phyloP scores from a whole-genome alignment of 768 basidiomycete species.

The Auricularia cornea region DNA sequence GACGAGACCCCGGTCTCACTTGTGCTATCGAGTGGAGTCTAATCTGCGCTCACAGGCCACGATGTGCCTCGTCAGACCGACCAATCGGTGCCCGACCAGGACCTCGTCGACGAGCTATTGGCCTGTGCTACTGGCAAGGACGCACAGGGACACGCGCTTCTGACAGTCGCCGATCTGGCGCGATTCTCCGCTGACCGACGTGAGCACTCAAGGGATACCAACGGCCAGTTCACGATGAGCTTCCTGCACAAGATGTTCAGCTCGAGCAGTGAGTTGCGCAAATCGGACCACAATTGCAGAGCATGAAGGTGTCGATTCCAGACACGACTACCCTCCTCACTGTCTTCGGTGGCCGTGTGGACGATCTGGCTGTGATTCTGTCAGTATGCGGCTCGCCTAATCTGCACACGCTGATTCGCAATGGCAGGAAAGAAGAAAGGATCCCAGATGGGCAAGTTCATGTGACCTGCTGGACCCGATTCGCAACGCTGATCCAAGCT shows the following conservation, averaged over 20 bases:
- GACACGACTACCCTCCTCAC: conserved; percentile 55
- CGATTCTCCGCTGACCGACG: conserved; percentile 52
- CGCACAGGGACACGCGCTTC: conserved; percentile 33
- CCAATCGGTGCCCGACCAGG: conserved; percentile 39
- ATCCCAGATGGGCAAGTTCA: conserved; percentile 38
- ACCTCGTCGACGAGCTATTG: conserved; percentile 48
- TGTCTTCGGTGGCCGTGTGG: conserved; percentile 58
- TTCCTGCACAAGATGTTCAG: conserved; percentile 53
- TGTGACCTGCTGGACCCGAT: neutral
- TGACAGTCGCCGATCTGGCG: conserved; percentile 53
- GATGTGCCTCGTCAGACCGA: conserved; percentile 27
- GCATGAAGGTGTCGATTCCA: conserved; percentile 15
- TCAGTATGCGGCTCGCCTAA: neutral
- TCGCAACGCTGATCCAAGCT: neutral
- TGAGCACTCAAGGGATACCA: conserved; percentile 41
- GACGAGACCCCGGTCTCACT: neutral
- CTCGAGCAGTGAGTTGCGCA: conserved; percentile 31
- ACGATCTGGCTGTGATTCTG: conserved; percentile 46
- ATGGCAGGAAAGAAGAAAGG: conserved; percentile 49
- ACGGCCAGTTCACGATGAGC: conserved; percentile 47
- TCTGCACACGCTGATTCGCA: neutral
- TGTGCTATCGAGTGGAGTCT: neutral
- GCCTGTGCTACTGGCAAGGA: conserved; percentile 52
- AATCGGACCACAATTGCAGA: neutral
- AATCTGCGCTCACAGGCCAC: neutral